These are phyloP conservation scores for Coemansia sp. DNA, from an alignment of 192 early-diverging fungal genomes.

Conservation along the genomic window DNA sequence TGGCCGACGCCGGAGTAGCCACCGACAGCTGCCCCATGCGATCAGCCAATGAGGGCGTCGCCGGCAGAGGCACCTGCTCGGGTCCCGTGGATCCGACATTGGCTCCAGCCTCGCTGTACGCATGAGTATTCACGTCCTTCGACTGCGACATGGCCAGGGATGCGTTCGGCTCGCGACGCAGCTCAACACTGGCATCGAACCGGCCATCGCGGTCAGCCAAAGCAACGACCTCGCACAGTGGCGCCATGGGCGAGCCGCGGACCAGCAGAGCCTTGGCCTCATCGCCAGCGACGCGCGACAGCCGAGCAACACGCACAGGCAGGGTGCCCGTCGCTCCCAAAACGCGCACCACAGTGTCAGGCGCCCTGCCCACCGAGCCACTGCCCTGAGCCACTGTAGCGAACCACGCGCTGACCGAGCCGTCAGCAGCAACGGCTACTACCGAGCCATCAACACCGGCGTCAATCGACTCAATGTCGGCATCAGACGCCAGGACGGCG, in stretches of 20 bases:
- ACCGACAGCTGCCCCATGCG: constrained; percentile 42
- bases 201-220: constrained; percentile 30
- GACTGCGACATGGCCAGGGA: background rate
- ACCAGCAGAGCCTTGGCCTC: constrained; percentile 34
- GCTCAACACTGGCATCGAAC: constrained; percentile 20
- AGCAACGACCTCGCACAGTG: constrained; percentile 41
- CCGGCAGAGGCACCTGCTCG: background rate
- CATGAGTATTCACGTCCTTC: background rate
- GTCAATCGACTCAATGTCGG: constrained; percentile 25
- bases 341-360: constrained; percentile 33
- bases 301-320: constrained; percentile 31
- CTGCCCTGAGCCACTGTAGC: constrained; percentile 7
- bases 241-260: constrained; percentile 32
- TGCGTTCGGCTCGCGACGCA: constrained; percentile 22
- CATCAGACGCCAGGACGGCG: constrained; percentile 29
- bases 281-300: constrained; percentile 37
- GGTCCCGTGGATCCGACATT: constrained; percentile 7
- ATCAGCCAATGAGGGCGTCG: constrained; percentile 37
- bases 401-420: constrained; percentile 35
- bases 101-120: constrained; percentile 30
- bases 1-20: background rate
- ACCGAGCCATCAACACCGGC: constrained; percentile 36
- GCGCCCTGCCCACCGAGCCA: constrained; percentile 22
- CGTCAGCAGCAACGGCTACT: constrained; percentile 34
- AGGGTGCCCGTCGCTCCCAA: constrained; percentile 1